Evolutionary conservation across 495 filamentous ascomycete species (phyloP).

Genomic region (Neurospora tetraspora): DNA sequence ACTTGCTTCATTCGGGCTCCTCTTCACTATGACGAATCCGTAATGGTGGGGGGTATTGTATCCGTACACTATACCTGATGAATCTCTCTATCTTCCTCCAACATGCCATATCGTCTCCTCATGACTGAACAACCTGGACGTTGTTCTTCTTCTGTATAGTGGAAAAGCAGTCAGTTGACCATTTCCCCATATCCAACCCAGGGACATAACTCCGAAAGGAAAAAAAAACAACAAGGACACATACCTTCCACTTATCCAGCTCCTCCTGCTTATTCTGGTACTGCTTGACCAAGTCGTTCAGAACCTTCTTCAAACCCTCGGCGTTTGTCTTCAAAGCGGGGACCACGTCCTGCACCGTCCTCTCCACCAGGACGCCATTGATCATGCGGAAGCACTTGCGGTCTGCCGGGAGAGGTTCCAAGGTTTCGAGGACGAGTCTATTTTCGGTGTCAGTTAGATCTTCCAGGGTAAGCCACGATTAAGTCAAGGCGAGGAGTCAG

Average conservation of each 20-base stretch:
- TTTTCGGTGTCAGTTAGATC: background rate
- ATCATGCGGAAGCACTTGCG: slow-evolving; percentile 99
- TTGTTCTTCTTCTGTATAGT: slow-evolving; percentile 89
- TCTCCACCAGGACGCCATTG: slow-evolving; percentile 90
- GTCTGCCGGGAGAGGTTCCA: slow-evolving; percentile 70
- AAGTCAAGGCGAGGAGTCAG: too few species aligned
- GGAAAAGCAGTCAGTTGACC: slow-evolving; percentile 10
- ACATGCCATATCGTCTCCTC: slow-evolving; percentile 5
- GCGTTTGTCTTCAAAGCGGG: slow-evolving; percentile 89
- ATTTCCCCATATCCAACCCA: background rate
- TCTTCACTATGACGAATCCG: background rate
- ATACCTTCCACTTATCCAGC: slow-evolving; percentile 97
- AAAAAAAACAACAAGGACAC: slow-evolving; percentile 18
- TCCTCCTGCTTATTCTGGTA: slow-evolving; percentile 93
- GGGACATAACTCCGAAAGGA: background rate
- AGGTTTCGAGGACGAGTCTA: slow-evolving; percentile 91
- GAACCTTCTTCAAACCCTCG: slow-evolving; percentile 77
- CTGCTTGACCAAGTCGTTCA: slow-evolving; percentile 92
- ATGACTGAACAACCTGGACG: slow-evolving; percentile 84
- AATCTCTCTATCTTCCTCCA: background rate
- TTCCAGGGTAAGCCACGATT: too few species aligned
- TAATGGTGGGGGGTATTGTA: background rate
- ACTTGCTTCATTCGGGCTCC: background rate
- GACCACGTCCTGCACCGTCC: slow-evolving; percentile 84
- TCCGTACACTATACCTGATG: background rate